Evolutionary conservation across 2,329 filamentous ascomycete species (phyloP), one percentile per base, ranked within the genome.

Genomic region (Aureobasidium sp.): DNA sequence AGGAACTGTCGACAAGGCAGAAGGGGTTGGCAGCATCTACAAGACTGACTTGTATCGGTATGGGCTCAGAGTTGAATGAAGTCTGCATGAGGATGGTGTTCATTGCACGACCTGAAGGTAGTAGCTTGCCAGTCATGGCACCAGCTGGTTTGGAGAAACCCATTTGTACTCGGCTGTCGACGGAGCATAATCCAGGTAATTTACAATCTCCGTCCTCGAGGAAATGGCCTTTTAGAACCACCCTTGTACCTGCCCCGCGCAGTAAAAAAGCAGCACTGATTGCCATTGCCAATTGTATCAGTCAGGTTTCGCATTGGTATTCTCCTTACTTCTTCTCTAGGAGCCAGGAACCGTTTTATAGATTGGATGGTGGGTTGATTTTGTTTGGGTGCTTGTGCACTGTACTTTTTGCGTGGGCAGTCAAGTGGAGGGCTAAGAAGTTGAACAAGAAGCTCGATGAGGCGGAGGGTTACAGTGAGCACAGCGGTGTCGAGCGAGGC

Each of bases 231-330:
- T 64, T n/a, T n/a, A n/a, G n/a, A n/a, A 76, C 75, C 0, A 76
- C 74, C 0, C 69, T 77, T 0, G 75, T 78, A 0, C 75, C 76
- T 2, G 69, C 72, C 0, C 75, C 76, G 0, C 69, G 75, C 1
- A 74, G 70, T 12, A 78, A 78, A 62, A 71, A 73, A 39, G 76
- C 76, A 0, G 76, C 75, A 0, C 70, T 78, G 1, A 74, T 78
- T 52, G 76, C 76, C 0, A 76, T 77, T 48, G 75, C 76, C 5
- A 77, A 78, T 53, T 75, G 72, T 37, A 70, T 76, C 1, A 74
- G 70, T n/a, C 72, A 73, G 5, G 67, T 71, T 0, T 74, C 71
- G 2, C 76, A 78, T 40, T 77, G 75, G 75, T 77, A 76, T 56
- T 75, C 70, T 0, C 75, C 75, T 0, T 76, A 77, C 62, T 77